Base-by-base conservation (phyloP, 2,329 filamentous ascomycete species). In the Trichoderma harzianum region DNA sequence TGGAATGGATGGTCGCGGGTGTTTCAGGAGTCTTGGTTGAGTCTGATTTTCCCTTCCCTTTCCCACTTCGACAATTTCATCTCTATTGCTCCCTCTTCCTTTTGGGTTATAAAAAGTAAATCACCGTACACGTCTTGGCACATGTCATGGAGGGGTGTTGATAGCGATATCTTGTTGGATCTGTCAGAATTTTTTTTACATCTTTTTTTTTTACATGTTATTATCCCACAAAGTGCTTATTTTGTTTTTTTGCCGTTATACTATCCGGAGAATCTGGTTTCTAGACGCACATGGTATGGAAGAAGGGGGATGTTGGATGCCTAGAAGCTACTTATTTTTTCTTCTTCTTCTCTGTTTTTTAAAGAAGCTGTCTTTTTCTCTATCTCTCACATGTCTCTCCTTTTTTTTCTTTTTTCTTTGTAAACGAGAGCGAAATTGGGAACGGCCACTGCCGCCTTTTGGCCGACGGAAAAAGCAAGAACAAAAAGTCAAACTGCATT, bases 21-120 rank as follows among this genome's bases (percentile, higher is more conserved):
- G 74, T 75, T 75, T 71, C 58, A 72, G 74, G 74, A 74, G 74
- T 74, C 69, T 73, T 36, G 71, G 69, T 61, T 24, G 62, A 61
- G 63, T 47, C 62, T 47, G 36, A 10, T 30, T 47, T 18, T 60
- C 47, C 10, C 14, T 66, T 21, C 21, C 6, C 12, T 61, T 39
- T 60, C 24, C 62, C 63, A 21, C 69, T 58, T 65, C 36, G 51
- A 60, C 62, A 68, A 3, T 57, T 39, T 51, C 63, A 58, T 36
- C 65, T 68, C 57, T 51, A 32, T 51, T 67, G 53, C 64, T 64
- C 39, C 43, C 55, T 69, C 26, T 58, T 72, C 21, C 28, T 68
- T 69, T 68, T 68, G 62, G 65, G 47, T 60, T 72, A 63, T 30
- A 72, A 72, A 72, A 72, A 72, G 63, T 58, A 62, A 63, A 68